Evolutionary conservation across 805 yeast genomes (phyloP), one percentile per base, ranked within the genome.

Genomic region (Lipomyces spencermartinsiae): DNA sequence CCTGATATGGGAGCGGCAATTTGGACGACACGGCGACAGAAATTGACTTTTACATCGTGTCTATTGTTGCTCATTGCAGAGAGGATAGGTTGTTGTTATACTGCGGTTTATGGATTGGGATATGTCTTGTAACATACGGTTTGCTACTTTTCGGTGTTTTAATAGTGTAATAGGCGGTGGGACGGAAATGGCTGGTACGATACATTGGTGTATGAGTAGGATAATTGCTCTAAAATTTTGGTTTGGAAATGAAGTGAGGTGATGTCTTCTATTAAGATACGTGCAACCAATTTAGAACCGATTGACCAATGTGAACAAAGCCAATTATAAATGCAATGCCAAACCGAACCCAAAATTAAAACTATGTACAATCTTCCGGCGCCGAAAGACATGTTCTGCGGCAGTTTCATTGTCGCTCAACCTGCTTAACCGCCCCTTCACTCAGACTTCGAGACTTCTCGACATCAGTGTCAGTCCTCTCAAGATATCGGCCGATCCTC

Each of bases 1-100:
- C 59, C 80, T 91, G 46, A 76, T 77, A 9, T 93, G 98, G 98
- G 97, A 93, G 74, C 87, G 89, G 68, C 83, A 85, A 73, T 93
- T 84, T 76, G 89, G 88, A 8, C 81, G 82, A 65, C 82, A 79
- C 73, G 81, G 78, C 22, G 76, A 76, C 55, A 55, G 58, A 35
- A 53, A 43, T 19, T 43, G 49, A 43, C 49, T 43, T 43, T 35
- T 14, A 43, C 49, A 12, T 5, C 22, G 34, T 25, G 43, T 37
- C 43, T 35, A 35, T 35, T 10, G 14, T 14, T 35, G 5, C 14
- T 58, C 29, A 60, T 29, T n/a, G 58, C 6, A n/a, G 22, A 19
- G 35, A 29, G 12, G 19, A 54, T 25, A 53, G 56, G 31, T 16
- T 25, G 22, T 33, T 19, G 34, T 57, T 16, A 35, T 57, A 12